Evolutionary conservation across 768 basidiomycete species (phyloP), one percentile per base, ranked within the genome.

Genomic region (Epithele typhae): DNA sequence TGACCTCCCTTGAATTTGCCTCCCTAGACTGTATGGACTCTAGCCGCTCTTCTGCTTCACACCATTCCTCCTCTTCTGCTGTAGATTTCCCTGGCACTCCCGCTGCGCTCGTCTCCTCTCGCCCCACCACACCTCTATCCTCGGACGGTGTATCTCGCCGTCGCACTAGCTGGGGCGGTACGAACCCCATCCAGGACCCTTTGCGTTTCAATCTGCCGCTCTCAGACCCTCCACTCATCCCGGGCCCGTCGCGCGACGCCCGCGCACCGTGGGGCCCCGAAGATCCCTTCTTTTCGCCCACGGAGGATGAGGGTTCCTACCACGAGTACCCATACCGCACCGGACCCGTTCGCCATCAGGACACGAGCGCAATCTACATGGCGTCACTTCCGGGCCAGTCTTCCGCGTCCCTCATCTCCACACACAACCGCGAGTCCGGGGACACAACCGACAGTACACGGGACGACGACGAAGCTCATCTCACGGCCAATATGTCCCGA

Each of bases 401-500:
- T 3, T 74, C 74, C 9, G 61, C 74, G 4, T 78, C 81, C 1
- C 67, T 87, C 21, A 72, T 77, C 49, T 61, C 62, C 37, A 65
- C 63, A 17, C 45, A 55, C 9, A 66, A 59, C 39, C 56, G 54
- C 32, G 64, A 66, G 23, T 71, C 68, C 18, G 62, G 44, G 11
- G 56, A 57, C 17, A 53, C 50, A 40, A 48, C 52, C 36, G 73
- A 77, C 42, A 70, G 69, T 25, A 66, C 71, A 40, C 64, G 69
- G 45, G 81, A 81, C 37, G 82, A 82, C 56, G 81, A 82, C 55
- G 72, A 80, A 51, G 73, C 74, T 0, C 76, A 69, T 54, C 66
- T 87, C 48, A 84, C 82, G 6, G 56, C 71, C 2, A 74, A 77
- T 43, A 77, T 78, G 69, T 65, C 75, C 30, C 64, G 59, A 9